phyloP scores from a whole-genome alignment of 2,329 filamentous ascomycete genomes.

The Aspergillus proliferans region DNA sequence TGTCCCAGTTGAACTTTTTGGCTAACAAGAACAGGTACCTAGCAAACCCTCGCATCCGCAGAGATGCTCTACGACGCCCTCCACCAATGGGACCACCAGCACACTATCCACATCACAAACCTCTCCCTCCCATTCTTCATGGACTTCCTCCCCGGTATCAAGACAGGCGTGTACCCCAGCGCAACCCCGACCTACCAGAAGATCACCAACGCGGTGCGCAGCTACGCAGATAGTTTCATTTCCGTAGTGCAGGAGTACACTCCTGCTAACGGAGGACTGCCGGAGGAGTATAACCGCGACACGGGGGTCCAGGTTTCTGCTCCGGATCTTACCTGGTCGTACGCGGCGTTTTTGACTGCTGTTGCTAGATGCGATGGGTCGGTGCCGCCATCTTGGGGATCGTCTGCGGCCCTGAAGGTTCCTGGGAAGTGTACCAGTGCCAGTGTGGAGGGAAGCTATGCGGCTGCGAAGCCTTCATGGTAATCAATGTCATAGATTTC shows the following conservation, averaged over 20 bases:
- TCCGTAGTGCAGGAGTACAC: slow-evolving; percentile 30
- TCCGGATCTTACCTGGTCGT: slow-evolving; percentile 17
- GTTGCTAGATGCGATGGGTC: slow-evolving; percentile 9
- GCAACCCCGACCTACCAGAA: slow-evolving; percentile 46
- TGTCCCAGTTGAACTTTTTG: not conserved
- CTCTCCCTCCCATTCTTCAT: slow-evolving; percentile 65
- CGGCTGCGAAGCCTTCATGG: slow-evolving; percentile 1
- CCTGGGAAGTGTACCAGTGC: not conserved
- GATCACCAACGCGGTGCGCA: slow-evolving; percentile 53
- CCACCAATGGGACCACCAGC: slow-evolving; percentile 59
- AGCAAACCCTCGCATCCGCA: slow-evolving; percentile 63
- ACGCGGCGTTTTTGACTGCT: slow-evolving; percentile 14
- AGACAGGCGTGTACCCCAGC: slow-evolving; percentile 57
- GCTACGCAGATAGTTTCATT: slow-evolving; percentile 55
- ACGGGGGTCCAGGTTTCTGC: slow-evolving; percentile 11
- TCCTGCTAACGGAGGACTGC: slow-evolving; percentile 17
- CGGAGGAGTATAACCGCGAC: slow-evolving; percentile 31
- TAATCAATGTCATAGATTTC: not conserved
- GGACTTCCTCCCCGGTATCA: slow-evolving; percentile 53
- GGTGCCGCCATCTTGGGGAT: slow-evolving; percentile 17
- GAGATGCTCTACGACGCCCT: slow-evolving; percentile 71
- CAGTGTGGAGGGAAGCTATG: not conserved
- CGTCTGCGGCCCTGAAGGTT: slow-evolving; percentile 2
- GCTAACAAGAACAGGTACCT: slow-evolving; percentile 12
- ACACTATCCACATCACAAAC: slow-evolving; percentile 57